A percentile compares a stretch with the other conserved stretches of the same genome.
phyloP scores from a whole-genome alignment of 306 rosid species.

The Pyrus pyrifolia region DNA sequence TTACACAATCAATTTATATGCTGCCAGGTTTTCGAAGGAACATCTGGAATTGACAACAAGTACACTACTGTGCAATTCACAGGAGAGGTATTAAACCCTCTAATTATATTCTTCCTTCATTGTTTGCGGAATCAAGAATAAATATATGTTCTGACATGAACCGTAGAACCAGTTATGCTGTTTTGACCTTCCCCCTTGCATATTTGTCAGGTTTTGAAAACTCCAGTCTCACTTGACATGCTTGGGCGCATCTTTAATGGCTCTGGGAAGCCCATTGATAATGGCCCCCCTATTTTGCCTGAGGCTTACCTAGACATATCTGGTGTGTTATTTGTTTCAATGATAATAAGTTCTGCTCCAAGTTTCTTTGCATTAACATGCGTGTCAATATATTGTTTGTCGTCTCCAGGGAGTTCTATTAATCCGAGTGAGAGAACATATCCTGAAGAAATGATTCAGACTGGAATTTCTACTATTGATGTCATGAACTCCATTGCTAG shows the following conservation, averaged over 20 bases:
- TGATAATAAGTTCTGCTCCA: background rate
- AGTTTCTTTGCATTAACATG: background rate
- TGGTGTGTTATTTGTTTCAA: conserved; percentile 39
- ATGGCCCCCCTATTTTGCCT: conserved; percentile 96
- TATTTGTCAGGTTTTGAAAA: conserved; percentile 75
- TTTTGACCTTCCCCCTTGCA: conserved; percentile 12
- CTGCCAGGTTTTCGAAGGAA: conserved; percentile 91
- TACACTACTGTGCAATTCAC: conserved; percentile 97
- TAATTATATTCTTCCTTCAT: conserved; percentile 9
- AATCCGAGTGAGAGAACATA: conserved; percentile 99
- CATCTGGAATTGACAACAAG: conserved; percentile 98
- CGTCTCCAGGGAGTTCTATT: conserved; percentile 79
- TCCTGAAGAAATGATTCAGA: conserved; percentile 99
- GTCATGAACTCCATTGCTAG: conserved; percentile 99
- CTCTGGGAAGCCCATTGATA: conserved; percentile 98
- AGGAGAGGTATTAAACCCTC: conserved; percentile 70
- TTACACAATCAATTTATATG: background rate
- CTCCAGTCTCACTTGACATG: conserved; percentile 98
- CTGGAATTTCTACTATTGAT: conserved; percentile 97
- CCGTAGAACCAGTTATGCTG: conserved; percentile 4
- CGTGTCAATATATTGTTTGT: background rate
- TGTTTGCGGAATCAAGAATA: background rate
- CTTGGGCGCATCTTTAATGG: conserved; percentile 98
- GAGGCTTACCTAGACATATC: conserved; percentile 99
- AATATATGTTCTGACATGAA: conserved; percentile 1